Conservation (phyloP, 306 rosid species). For the Pyrus communis region DNA sequence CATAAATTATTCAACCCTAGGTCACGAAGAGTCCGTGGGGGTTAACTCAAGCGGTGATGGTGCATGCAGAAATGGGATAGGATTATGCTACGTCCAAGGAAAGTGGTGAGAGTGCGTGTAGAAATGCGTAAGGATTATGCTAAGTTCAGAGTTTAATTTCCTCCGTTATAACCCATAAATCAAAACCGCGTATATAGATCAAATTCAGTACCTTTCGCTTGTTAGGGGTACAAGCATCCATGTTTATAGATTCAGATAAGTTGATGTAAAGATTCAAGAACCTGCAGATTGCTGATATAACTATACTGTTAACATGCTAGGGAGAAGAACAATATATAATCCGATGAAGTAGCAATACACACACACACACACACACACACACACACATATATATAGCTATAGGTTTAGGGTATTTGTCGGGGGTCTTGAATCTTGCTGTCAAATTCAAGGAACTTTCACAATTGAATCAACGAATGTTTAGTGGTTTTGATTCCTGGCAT, state of each 20-base stretch:
- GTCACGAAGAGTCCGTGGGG: neutral
- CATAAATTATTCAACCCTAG: neutral
- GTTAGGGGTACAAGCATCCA: constrained; percentile 9
- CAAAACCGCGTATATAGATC: neutral
- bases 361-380: too few relatives aligned
- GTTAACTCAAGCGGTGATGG: neutral
- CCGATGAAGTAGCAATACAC: too few relatives aligned
- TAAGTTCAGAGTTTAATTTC: neutral
- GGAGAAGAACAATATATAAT: neutral
- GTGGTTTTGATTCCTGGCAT: neutral
- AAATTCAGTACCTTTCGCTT: constrained; percentile 1
- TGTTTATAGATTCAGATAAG: neutral
- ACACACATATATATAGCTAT: too few relatives aligned
- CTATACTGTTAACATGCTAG: neutral
- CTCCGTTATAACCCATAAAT: neutral
- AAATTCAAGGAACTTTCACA: constrained; percentile 6
- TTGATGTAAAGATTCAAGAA: neutral
- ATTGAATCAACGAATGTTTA: neutral
- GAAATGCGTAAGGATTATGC: neutral
- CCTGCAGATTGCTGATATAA: neutral
- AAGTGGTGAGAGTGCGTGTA: neutral
- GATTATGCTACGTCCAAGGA: neutral
- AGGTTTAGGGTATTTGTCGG: too few relatives aligned
- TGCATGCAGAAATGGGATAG: neutral
- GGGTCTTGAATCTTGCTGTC: neutral